Evolutionary conservation across 192 early-diverging fungal genomes (phyloP).

Genomic region (Dissophora globulifera): DNA sequence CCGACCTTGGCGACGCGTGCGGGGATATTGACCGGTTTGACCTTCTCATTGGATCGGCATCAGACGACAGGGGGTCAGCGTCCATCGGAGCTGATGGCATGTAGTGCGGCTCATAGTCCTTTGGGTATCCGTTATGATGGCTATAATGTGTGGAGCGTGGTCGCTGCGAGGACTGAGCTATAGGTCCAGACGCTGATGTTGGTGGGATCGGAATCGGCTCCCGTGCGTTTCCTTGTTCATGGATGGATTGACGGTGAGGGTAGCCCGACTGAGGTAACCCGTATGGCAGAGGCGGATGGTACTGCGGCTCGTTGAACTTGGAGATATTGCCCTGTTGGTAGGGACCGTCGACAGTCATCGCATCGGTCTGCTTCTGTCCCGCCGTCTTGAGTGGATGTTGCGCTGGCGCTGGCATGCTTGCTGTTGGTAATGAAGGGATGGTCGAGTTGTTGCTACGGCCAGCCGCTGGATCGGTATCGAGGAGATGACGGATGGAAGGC

Average conservation of each 20-base stretch:
- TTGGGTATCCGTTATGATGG: neutral
- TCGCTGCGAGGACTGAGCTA: neutral
- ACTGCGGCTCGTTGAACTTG: neutral
- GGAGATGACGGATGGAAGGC: constrained; percentile 40
- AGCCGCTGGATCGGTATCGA: constrained; percentile 16
- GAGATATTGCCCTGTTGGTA: constrained; percentile 3
- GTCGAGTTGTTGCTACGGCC: neutral
- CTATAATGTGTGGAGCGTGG: neutral
- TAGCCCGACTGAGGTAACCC: constrained; percentile 4
- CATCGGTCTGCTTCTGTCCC: constrained; percentile 5
- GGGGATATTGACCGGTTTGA: constrained; percentile 1
- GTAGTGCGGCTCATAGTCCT: neutral
- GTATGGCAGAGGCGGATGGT: constrained; percentile 9
- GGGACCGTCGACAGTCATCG: neutral
- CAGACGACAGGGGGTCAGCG: neutral
- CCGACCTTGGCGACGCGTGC: neutral
- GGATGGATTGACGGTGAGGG: constrained; percentile 9
- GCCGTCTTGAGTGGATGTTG: neutral
- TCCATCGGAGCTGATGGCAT: neutral
- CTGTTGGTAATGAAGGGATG: neutral
- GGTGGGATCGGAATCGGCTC: neutral
- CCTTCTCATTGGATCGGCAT: neutral
- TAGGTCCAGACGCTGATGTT: neutral
- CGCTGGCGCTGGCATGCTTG: constrained; percentile 6
- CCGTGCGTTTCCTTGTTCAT: neutral